phyloP scores from a whole-genome alignment of 371 early-diverging fungal genomes.

The Mucor indicus region DNA sequence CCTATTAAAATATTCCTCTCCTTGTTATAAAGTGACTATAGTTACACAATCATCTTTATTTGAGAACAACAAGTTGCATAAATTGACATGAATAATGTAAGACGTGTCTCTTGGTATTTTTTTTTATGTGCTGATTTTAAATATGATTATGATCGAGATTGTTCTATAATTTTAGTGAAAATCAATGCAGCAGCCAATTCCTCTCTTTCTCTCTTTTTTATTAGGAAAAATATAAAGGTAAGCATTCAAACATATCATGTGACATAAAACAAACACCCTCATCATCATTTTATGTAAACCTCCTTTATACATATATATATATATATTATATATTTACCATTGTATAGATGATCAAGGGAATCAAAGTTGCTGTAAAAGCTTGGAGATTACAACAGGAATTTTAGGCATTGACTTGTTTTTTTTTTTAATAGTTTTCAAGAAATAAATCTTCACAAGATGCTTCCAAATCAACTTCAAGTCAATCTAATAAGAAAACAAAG shows the following conservation, averaged over 20 bases:
- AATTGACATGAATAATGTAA: no score
- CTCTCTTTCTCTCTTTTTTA: neutral
- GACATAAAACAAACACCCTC: neutral
- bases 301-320: neutral
- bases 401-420: no score
- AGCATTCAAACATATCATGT: neutral
- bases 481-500: neutral
- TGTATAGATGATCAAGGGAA: slow-evolving; percentile 38
- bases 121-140: no score
- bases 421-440: slow-evolving; percentile 32
- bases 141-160: no score
- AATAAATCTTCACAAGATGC: slow-evolving; percentile 20
- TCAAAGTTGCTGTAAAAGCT: slow-evolving; percentile 41
- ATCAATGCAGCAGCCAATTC: no score
- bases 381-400: neutral
- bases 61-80: no score
- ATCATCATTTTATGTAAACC: neutral
- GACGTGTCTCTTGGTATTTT: no score
- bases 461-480: slow-evolving; percentile 3
- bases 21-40: no score
- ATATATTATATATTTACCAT: neutral
- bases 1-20: no score
- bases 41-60: no score
- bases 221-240: neutral
- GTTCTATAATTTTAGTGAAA: no score